Conservation (phyloP, 2,329 filamentous ascomycete genomes). For the Hypoxylon sp. region DNA sequence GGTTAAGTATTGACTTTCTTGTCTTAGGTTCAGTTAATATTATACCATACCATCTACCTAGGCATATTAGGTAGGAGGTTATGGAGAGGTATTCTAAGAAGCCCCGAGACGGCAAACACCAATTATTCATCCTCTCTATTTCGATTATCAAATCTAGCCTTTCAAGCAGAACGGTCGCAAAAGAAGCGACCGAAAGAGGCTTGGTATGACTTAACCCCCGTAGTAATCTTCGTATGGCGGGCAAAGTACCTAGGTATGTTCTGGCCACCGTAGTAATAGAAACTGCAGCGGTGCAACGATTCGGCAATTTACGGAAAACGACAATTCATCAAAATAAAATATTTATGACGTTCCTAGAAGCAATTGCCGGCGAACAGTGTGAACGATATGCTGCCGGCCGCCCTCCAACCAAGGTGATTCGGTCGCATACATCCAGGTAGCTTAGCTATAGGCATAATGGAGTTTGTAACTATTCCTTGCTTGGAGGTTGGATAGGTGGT, state of each 20-base stretch:
- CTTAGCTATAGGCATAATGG: slow-evolving; percentile 23
- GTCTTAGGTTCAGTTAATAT: background rate
- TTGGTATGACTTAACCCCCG: slow-evolving; percentile 15
- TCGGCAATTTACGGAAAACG: slow-evolving; percentile 32
- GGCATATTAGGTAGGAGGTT: background rate
- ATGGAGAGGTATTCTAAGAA: background rate
- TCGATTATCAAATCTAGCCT: background rate
- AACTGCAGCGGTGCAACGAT: slow-evolving; percentile 13
- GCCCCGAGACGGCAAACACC: background rate
- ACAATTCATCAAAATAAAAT: slow-evolving; percentile 10
- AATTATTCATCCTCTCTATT: background rate
- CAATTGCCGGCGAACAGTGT: slow-evolving; percentile 32
- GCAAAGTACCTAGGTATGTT: background rate
- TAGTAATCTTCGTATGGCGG: slow-evolving; percentile 28
- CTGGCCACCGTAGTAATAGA: slow-evolving; percentile 23
- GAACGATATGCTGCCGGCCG: slow-evolving; percentile 14
- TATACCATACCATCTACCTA: slow-evolving; percentile 3
- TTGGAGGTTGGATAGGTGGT: slow-evolving; percentile 2
- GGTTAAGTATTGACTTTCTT: background rate
- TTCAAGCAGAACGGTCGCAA: slow-evolving; percentile 14
- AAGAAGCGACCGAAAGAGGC: slow-evolving; percentile 29
- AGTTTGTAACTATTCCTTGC: slow-evolving; percentile 6
- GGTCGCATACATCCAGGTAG: background rate
- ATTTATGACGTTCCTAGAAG: slow-evolving; percentile 30
- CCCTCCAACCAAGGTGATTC: slow-evolving; percentile 23